A percentile compares a stretch with the other conserved stretches of the same genome.
phyloP scores from a whole-genome alignment of 2,329 filamentous ascomycete genomes.

The Verticillium dahliae region DNA sequence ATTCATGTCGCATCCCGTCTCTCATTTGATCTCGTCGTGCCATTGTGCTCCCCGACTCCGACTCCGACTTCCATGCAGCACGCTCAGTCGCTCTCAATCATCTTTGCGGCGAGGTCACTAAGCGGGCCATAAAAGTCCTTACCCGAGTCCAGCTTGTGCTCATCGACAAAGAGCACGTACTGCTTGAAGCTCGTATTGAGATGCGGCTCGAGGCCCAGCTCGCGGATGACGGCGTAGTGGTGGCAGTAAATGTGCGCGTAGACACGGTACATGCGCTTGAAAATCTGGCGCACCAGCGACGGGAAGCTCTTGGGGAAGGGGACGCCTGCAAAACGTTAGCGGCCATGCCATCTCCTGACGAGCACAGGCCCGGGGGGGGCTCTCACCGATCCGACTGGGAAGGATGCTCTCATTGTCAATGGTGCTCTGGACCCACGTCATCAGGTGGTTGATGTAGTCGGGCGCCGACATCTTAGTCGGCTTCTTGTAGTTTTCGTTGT shows the following conservation, averaged over 20 bases:
- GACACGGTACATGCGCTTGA: slow-evolving; percentile 97
- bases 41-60: neutral
- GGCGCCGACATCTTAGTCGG: slow-evolving; percentile 98
- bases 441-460: slow-evolving; percentile 95
- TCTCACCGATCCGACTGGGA: slow-evolving; percentile 78
- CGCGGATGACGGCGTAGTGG: slow-evolving; percentile 94
- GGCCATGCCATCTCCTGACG: no score
- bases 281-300: slow-evolving; percentile 83
- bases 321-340: slow-evolving; percentile 51
- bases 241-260: slow-evolving; percentile 99
- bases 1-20: neutral
- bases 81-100: slow-evolving; percentile 81
- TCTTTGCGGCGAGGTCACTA: slow-evolving; percentile 93
- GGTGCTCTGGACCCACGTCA: slow-evolving; percentile 92
- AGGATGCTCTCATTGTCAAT: slow-evolving; percentile 95
- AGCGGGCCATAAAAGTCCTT: slow-evolving; percentile 97
- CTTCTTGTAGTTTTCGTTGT: slow-evolving; percentile 86
- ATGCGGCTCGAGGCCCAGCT: slow-evolving; percentile 91
- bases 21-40: neutral
- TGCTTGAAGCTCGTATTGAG: slow-evolving; percentile 99
- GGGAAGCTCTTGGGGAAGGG: slow-evolving; percentile 93
- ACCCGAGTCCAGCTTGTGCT: slow-evolving; percentile 85
- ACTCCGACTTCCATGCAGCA: no score
- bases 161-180: slow-evolving; percentile 97
- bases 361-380: neutral